Evolutionary conservation across 352 stramenopile genomes (phyloP), one percentile per base, ranked within the genome.

Genomic region (Globisporangium emineosum): DNA sequence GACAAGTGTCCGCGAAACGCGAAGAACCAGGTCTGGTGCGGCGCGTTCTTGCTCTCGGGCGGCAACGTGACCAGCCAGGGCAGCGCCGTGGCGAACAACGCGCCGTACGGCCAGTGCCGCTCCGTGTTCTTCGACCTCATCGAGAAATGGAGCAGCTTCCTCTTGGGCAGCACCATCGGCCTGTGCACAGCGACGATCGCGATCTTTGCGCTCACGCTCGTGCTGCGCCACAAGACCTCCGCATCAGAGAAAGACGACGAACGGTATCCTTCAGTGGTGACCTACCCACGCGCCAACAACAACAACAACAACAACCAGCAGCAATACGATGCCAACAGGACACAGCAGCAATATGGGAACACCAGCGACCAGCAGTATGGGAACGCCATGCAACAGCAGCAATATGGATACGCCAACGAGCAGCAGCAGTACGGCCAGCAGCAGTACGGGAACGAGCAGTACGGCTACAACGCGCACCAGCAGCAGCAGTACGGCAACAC

Each of bases 61-160:
- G 66, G 60, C 25, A 68, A 68, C 47, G 62, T 33, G 32, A 63
- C 54, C 12, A 54, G 53, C 12, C 61, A 66, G n/a, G 65, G 66
- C 35, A 81, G 75, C 58, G 67, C 72, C 5, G 88, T 76, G 12
- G 52, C 45, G 6, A 73, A 67, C 15, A 75, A 78, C 58, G 72
- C 83, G 10, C 85, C 85, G 8, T 94, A 91, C 78, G 70, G 80
- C 50, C 72, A 84, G 57, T 94, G 86, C 55, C 83, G 83, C 60
- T 54, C 61, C 10, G 62, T 72, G 2, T 88, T 93, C 59, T 84
- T 91, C 40, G 57, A 75, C 5, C 73, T 94, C 19, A 73, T 93
- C 47, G 67, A 75, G 59, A 91, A 89, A 62, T 94, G 81, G 77
- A 88, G 75, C 45, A 83, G 73, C 62, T 72, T 88, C 17, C 59